A percentile compares a stretch with the other conserved stretches of the same genome.
Evolutionary conservation across 371 early-diverging fungal species (phyloP).

Genomic region (Nematocida ausubeli): DNA sequence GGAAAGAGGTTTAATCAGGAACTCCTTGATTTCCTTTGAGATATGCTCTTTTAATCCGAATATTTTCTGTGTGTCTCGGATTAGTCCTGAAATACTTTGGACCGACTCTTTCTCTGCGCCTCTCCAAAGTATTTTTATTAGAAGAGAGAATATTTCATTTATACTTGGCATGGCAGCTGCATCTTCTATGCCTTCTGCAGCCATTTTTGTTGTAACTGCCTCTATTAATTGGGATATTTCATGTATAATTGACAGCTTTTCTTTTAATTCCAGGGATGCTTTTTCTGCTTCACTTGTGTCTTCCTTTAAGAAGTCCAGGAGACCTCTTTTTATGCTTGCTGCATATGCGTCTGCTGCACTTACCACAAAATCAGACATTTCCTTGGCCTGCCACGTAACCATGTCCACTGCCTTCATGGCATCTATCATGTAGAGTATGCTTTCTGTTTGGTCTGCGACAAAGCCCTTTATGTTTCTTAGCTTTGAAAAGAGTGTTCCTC

Average conservation of each 20-base stretch:
- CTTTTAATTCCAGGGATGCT: neutral
- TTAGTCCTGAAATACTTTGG: neutral
- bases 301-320: neutral
- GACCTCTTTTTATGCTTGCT: neutral
- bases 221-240: neutral
- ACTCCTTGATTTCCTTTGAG: neutral
- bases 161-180: neutral
- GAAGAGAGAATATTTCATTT: neutral
- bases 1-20: neutral
- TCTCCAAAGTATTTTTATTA: neutral
- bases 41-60: neutral
- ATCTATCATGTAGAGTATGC: neutral
- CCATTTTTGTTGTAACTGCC: neutral
- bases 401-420: conserved; percentile 9
- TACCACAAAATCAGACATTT: conserved; percentile 11
- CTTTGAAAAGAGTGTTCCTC: neutral
- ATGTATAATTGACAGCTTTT: neutral
- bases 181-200: conserved; percentile 1
- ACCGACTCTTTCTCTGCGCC: neutral
- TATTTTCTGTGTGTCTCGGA: neutral
- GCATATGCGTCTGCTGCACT: conserved; percentile 12
- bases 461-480: conserved; percentile 42
- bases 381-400: neutral
- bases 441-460: conserved; percentile 8
- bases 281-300: neutral